Percentiles rank a stretch among this genome's conserved stretches.
Conservation (phyloP, 345 rosid species). For the Gossypium thurberi region DNA sequence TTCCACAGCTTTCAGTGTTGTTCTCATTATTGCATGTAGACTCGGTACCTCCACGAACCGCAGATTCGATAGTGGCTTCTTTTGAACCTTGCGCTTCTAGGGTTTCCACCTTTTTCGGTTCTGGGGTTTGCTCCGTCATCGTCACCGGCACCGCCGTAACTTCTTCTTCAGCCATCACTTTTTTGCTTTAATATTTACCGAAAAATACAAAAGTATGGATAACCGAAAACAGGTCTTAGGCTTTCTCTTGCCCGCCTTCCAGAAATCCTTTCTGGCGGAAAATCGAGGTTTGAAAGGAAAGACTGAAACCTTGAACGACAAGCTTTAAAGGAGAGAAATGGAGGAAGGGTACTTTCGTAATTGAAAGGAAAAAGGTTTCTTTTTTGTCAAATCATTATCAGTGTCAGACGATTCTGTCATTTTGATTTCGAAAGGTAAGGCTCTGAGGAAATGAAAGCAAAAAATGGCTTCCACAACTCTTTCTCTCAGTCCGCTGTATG, state of each 20-base stretch:
- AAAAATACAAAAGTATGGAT: not conserved
- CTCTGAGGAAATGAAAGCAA: not conserved
- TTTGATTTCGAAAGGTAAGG: not conserved
- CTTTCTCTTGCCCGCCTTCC: not conserved
- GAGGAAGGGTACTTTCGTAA: not conserved
- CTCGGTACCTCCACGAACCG: slow-evolving; percentile 44
- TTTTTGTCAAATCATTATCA: not conserved
- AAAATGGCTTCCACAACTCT: slow-evolving; percentile 37
- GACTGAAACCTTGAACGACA: not conserved
- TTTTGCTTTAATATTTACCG: not conserved
- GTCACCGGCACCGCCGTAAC: slow-evolving; percentile 22
- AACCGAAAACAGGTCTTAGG: not conserved
- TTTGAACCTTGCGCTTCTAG: slow-evolving; percentile 34
- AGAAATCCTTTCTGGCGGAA: slow-evolving; percentile 27
- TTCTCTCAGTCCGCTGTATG: no score
- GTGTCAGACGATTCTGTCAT: not conserved
- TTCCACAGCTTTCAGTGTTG: slow-evolving; percentile 39
- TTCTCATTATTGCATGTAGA: slow-evolving; percentile 49
- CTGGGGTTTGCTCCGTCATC: slow-evolving; percentile 16
- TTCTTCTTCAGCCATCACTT: slow-evolving; percentile 40
- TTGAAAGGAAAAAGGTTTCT: no score
- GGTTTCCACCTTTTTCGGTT: slow-evolving; percentile 3
- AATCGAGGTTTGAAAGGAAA: not conserved
- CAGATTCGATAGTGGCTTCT: slow-evolving; percentile 39
- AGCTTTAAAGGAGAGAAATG: not conserved